Base-by-base conservation (phyloP, 1,139 yeast genomes). In the Yamadazyma buinensis region DNA sequence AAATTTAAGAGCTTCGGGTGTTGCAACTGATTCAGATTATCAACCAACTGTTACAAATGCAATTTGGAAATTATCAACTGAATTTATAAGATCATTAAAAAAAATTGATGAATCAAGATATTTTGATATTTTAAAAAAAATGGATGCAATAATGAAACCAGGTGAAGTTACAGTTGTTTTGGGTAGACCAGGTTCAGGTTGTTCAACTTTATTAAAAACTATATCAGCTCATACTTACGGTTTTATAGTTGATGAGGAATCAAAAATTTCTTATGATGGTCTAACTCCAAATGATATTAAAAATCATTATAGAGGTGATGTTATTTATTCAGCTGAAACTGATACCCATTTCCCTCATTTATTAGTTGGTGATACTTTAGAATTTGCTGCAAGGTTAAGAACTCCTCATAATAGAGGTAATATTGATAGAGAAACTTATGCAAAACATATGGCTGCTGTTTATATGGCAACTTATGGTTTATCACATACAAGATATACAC, bases 161-260 rank as follows among this genome's bases (percentile, higher is more conserved):
- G 88, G 92, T 35, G 84, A 82, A 46, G 64, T 84, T 35, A 73
- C 84, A 7, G 85, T 84, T 32, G 92, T 83, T 2, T 59, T 83
- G 26, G 92, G 92, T 30, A 73, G 88, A 54, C 92, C 92, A 0
- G 92, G 92, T 51, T 76, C 88, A 15, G 95, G 95, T 40, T 84
- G 95, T 57, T 74, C 94, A 3, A 83, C 95, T 2, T 68, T 83
- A 35, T 59, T 84, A 46, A 83, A 82, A 49, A 71, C 90, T 1
- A 69, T 84, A 39, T 73, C 88, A 6, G 59, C 82, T 23, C 77
- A 79, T 43, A 81, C 88, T 4, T 77, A 80, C 52, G 94, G 94
- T 30, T 84, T 83, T 54, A 59, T 75, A 28, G 51, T 83, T 30
- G 77, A 70, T 35, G 58, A 65, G 29, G 73, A 73, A 23, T 67